Evolutionary conservation across 2,329 filamentous ascomycete genomes (phyloP).

Genomic region (Gnomoniopsis smithogilvyi): DNA sequence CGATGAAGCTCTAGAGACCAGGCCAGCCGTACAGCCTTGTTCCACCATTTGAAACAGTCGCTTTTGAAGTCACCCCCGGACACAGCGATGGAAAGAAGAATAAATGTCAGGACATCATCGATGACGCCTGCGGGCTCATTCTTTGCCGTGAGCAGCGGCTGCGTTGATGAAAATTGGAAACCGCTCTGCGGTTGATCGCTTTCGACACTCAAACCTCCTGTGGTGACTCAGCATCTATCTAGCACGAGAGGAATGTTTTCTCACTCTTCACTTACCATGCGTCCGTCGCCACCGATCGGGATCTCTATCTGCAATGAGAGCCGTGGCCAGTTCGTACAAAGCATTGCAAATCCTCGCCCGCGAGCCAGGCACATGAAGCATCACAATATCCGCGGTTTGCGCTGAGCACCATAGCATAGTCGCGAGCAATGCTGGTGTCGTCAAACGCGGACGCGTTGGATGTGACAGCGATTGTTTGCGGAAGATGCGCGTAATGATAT

Average conservation of each 20-base stretch:
- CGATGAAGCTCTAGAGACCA: conserved; percentile 34
- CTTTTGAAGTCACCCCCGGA: conserved; percentile 47
- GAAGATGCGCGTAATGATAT: conserved; percentile 44
- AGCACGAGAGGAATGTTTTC: background rate
- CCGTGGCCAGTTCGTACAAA: conserved; percentile 33
- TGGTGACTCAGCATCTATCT: background rate
- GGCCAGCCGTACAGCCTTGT: conserved; percentile 38
- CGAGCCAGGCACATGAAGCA: conserved; percentile 38
- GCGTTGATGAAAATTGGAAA: conserved; percentile 20
- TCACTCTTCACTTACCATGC: conserved; percentile 25
- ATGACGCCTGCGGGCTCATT: conserved; percentile 33
- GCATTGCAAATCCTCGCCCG: conserved; percentile 36
- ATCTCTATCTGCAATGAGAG: conserved; percentile 32
- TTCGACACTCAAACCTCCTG: conserved; percentile 32
- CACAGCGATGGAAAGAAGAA: conserved; percentile 41
- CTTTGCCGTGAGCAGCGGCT: conserved; percentile 29
- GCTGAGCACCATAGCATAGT: conserved; percentile 47
- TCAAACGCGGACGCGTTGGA: conserved; percentile 35
- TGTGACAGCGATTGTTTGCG: conserved; percentile 41
- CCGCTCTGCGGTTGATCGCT: conserved; percentile 27
- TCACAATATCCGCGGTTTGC: conserved; percentile 42
- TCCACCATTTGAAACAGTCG: conserved; percentile 46
- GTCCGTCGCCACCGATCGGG: conserved; percentile 35
- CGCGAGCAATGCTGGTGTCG: conserved; percentile 41
- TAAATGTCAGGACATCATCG: conserved; percentile 43